Evolutionary conservation across 129 eudicot genomes (phyloP), one percentile per base, ranked within the genome.

Genomic region (Mikania micrantha): DNA sequence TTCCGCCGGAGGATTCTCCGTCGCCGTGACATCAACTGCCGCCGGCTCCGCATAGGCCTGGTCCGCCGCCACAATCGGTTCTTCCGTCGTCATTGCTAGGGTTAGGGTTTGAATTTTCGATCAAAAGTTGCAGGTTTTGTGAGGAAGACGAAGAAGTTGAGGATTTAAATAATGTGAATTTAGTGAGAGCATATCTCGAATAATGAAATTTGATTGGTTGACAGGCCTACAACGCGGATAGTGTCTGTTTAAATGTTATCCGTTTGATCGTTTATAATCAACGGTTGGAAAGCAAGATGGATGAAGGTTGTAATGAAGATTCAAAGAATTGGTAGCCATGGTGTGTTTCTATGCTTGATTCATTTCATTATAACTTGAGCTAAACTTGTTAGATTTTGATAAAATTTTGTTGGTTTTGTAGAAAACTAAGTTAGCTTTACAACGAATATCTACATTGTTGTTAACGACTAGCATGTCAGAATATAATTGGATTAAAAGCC

Each of bases 281-380:
- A 83, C 78, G 89, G 93, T 10, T 16, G 2, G 4, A 49, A 42
- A 7, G 3, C 17, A 4, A 2, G 35, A 39, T 29, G 68, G 38
- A 58, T 60, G 53, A 48, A n/a, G n/a, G n/a, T 27, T 71, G 68
- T 52, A 35, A 35, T 35, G 70, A 54, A 47, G 22, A 5, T 48
- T 64, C 65, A 41, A 21, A 31, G 21, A n/a, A 47, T 28, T 59
- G 74, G 56, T 17, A 10, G 50, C 10, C 25, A 11, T 48, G 58
- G 79, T 89, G 96, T 89, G 96, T 79, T 89, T 89, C 75, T 79
- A 53, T 70, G 81, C 53, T 85, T 60, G 70, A 79, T 85, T 85
- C 54, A 74, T 57, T 27, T 49, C 9, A 21, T 44, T 45, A 77
- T 85, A 74, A 79, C 84, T 83, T 63, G 68, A 74, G 69, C 61